These are phyloP conservation scores for Coniochaeta ligniaria DNA, from an alignment of 2,329 filamentous ascomycete species.

Conservation along the genomic window DNA sequence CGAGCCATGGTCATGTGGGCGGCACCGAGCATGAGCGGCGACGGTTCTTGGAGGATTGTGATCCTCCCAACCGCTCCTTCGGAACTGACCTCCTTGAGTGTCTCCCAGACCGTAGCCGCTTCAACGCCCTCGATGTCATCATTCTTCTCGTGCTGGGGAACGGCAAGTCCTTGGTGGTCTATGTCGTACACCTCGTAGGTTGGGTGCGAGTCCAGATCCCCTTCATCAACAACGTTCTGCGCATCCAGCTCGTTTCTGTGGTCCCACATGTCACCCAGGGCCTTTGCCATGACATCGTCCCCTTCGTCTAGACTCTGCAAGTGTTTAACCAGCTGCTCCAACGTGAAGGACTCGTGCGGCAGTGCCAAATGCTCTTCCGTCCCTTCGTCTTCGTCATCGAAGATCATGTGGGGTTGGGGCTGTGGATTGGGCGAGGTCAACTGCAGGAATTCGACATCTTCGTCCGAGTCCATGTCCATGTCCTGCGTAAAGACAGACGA, in stretches of 20 bases:
- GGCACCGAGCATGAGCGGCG: slow-evolving; percentile 51
- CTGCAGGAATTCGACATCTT: slow-evolving; percentile 9
- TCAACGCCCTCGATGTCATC: slow-evolving; percentile 31
- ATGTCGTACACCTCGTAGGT: slow-evolving; percentile 54
- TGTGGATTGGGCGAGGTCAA: slow-evolving; percentile 28
- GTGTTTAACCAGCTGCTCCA: slow-evolving; percentile 33
- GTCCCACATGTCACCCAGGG: slow-evolving; percentile 27
- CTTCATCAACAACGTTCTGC: slow-evolving; percentile 24
- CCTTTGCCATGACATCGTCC: slow-evolving; percentile 26
- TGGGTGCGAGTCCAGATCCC: slow-evolving; percentile 34
- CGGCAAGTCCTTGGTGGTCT: slow-evolving; percentile 33
- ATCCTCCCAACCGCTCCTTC: slow-evolving; percentile 46
- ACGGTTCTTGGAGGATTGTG: slow-evolving; percentile 52
- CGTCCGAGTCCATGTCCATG: slow-evolving; percentile 5
- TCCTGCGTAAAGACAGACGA: slow-evolving; percentile 6
- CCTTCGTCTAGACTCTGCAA: slow-evolving; percentile 31
- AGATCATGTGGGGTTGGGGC: slow-evolving; percentile 43
- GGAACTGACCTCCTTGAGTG: slow-evolving; percentile 28
- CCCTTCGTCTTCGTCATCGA: slow-evolving; percentile 31
- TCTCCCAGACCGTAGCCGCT: slow-evolving; percentile 32
- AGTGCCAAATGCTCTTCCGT: slow-evolving; percentile 2
- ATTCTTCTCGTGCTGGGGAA: slow-evolving; percentile 26
- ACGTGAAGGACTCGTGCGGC: slow-evolving; percentile 21
- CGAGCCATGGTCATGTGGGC: slow-evolving; percentile 50
- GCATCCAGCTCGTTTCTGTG: slow-evolving; percentile 24